phyloP scores from a whole-genome alignment of 148 eudicot genomes.

The Camellia lanceoleosa region DNA sequence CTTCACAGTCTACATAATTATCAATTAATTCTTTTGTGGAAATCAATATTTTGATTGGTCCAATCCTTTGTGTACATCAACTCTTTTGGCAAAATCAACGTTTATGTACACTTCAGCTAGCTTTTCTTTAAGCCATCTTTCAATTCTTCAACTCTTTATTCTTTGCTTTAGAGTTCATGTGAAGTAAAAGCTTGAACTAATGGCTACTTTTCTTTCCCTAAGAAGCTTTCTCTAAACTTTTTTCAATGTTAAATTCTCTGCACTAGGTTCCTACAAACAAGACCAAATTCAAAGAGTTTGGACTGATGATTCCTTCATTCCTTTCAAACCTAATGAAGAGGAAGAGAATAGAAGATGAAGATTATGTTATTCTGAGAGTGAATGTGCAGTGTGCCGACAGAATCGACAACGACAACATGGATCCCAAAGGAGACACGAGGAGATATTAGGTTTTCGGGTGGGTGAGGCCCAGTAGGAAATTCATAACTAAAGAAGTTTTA shows the following conservation, averaged over 20 bases:
- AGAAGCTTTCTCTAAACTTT: too few species aligned
- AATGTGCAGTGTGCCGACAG: neutral
- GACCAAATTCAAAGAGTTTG: too few species aligned
- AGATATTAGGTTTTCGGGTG: neutral
- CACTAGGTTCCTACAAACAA: too few species aligned
- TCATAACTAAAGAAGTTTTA: neutral
- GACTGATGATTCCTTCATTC: too few species aligned
- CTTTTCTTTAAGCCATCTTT: neutral
- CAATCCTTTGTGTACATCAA: neutral
- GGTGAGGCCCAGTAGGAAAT: neutral
- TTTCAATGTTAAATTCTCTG: too few species aligned
- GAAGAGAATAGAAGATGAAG: neutral
- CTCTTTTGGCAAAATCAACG: too few species aligned
- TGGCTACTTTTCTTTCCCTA: neutral
- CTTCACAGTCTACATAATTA: neutral
- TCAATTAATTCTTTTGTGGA: too few species aligned
- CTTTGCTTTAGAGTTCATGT: neutral
- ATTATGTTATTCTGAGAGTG: neutral
- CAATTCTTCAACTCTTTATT: neutral
- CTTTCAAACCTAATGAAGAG: neutral
- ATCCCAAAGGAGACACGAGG: neutral
- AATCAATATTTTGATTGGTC: neutral
- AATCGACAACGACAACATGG: neutral
- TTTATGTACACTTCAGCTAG: neutral
- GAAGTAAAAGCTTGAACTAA: neutral